A percentile compares a stretch with the other conserved stretches of the same genome.
Evolutionary conservation across 805 yeast species (phyloP).

Genomic region (Lachancea kluyveri): DNA sequence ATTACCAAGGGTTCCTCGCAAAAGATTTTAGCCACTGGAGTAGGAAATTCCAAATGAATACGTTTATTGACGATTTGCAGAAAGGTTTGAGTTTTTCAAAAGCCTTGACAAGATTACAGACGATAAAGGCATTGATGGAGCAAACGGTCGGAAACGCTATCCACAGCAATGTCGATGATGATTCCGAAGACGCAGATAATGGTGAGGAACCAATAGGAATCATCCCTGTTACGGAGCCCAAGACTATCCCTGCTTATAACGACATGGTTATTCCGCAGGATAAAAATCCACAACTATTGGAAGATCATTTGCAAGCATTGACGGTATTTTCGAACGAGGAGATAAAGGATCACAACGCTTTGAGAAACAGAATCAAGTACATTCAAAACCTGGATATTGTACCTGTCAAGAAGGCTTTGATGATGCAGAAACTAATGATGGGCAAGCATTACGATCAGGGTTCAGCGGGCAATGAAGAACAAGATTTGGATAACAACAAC

Average conservation of each 20-base stretch:
- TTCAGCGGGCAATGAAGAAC: conserved; percentile 27
- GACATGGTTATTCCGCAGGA: conserved; percentile 48
- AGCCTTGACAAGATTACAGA: conserved; percentile 48
- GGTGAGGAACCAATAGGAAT: conserved; percentile 53
- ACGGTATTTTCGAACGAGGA: conserved; percentile 7
- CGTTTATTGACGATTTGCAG: conserved; percentile 31
- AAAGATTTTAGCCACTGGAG: conserved; percentile 14
- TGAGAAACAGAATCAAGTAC: conserved; percentile 14
- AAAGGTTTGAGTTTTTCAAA: conserved; percentile 44
- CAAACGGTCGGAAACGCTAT: conserved; percentile 19
- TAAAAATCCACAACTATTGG: conserved; percentile 21
- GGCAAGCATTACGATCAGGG: conserved; percentile 52
- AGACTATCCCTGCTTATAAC: conserved; percentile 42
- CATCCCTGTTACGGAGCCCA: conserved; percentile 40
- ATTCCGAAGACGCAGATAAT: conserved; percentile 36
- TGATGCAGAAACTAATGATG: conserved; percentile 65
- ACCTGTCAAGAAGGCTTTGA: conserved; percentile 14
- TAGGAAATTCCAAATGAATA: conserved; percentile 27
- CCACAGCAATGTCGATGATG: conserved; percentile 24
- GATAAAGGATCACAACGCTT: conserved; percentile 11
- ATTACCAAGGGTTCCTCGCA: no score
- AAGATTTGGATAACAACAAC: conserved; percentile 15
- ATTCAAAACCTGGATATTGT: conserved; percentile 13
- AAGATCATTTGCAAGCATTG: conserved; percentile 5
- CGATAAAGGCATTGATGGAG: conserved; percentile 26